phyloP scores from a whole-genome alignment of 169 alveolate genomes.

The Eimeria falciformis region DNA sequence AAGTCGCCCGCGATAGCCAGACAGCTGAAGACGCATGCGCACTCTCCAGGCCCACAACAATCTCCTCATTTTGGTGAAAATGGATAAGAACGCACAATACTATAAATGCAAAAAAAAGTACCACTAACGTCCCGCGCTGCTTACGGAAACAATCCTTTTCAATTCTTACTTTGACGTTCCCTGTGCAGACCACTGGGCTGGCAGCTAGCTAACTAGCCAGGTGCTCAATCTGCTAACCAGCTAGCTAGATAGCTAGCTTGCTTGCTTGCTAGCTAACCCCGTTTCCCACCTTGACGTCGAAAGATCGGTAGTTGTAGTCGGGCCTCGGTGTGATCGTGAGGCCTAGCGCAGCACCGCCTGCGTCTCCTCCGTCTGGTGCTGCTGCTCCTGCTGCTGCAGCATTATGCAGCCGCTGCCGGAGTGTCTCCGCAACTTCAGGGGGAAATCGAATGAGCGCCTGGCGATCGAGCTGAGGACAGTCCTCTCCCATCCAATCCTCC shows the following conservation, averaged over 20 bases:
- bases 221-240: no score
- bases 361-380: slow-evolving; percentile 15
- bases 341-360: slow-evolving; percentile 64
- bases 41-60: no score
- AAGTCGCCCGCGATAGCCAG: slow-evolving; percentile 72
- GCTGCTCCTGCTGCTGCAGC: slow-evolving; percentile 55
- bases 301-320: slow-evolving; percentile 57
- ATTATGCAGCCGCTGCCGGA: slow-evolving; percentile 72
- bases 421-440: slow-evolving; percentile 69
- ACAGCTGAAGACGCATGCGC: slow-evolving; percentile 15
- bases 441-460: slow-evolving; percentile 79
- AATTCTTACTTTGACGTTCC: neutral
- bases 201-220: neutral
- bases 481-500: slow-evolving; percentile 76
- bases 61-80: no score
- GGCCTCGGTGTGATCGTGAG: slow-evolving; percentile 60
- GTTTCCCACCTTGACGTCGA: slow-evolving; percentile 46
- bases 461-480: slow-evolving; percentile 75
- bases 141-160: neutral
- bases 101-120: no score
- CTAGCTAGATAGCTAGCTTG: slow-evolving; percentile 8
- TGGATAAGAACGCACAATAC: neutral
- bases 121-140: no score
- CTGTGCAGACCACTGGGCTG: neutral
- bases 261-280: neutral